phyloP scores from a whole-genome alignment of 352 stramenopile genomes.

The Phytophthora tubulina region DNA sequence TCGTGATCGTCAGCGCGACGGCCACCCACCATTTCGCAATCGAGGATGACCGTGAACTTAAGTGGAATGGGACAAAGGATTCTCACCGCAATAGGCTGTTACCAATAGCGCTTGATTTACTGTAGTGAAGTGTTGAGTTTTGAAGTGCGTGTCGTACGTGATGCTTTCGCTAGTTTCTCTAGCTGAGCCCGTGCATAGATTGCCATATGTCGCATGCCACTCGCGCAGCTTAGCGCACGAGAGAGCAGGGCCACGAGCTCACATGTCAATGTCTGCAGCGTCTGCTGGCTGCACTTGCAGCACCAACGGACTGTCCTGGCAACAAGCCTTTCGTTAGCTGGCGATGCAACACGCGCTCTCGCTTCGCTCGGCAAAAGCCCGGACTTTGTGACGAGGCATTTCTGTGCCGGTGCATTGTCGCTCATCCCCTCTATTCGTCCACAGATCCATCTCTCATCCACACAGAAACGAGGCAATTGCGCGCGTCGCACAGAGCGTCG shows the following conservation, averaged over 20 bases:
- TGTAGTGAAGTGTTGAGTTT: not conserved
- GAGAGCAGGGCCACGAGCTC: not conserved
- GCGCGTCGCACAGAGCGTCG: constrained; percentile 19
- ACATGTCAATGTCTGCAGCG: not conserved
- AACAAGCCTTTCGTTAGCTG: not conserved
- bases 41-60: not conserved
- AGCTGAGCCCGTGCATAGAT: constrained; percentile 25
- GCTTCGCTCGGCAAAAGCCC: not conserved
- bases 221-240: not conserved
- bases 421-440: constrained; percentile 37
- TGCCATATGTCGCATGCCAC: not conserved
- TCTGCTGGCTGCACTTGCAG: not conserved
- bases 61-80: not conserved
- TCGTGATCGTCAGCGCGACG: not conserved
- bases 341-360: not conserved
- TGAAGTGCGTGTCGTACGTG: constrained; percentile 17
- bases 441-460: constrained; percentile 33
- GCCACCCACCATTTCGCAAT: constrained; percentile 1
- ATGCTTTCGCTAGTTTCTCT: constrained; percentile 13
- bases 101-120: not conserved
- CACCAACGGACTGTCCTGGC: not conserved
- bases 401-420: constrained; percentile 36
- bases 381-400: constrained; percentile 22
- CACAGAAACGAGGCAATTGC: constrained; percentile 18
- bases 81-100: not conserved